Evolutionary conservation across 352 stramenopile species (phyloP), one percentile per base, ranked within the genome.

Genomic region (Aphanomyces invadans): DNA sequence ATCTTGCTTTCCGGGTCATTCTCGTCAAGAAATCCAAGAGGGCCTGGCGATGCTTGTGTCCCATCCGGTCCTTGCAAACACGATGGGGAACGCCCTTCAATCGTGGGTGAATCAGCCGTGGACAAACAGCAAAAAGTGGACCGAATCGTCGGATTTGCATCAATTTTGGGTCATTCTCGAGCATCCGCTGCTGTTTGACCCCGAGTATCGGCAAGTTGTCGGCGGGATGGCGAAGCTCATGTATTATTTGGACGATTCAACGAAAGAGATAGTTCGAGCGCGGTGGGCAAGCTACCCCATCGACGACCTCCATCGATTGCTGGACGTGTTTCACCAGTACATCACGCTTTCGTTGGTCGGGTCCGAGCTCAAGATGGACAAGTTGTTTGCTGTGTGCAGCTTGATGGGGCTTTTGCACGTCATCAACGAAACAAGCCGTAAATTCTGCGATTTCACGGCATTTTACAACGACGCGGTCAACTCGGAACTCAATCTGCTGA

Each of bases 381-480:
- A 88, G 15, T 80, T 90, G 32, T 92, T 88, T 70, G 81, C 83
- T 2, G 75, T 76, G 9, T 92, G 81, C 32, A 73, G 77, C 7
- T 75, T 92, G 4, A 49, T 92, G 19, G 77, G 83, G 32, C 73
- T 89, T 39, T 73, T 92, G n/a, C 75, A 89, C 32, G 67, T 71
- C 48, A 80, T 92, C 52, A 92, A 92, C 49, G 42, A 68, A 26
- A 57, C 73, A 21, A 48, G 62, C 1, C 73, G 74, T 15, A 69
- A 69, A 11, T 90, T 90, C 71, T 79, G 79, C 4, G 74, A 70
- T 1, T 90, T 87, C 62, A 73, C 86, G 10, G 81, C 87, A 49
- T 90, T 92, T 62, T 92, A 92, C 63, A 92, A 92, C 60, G 83
- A 92, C 36, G 83, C 83, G 0, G 80, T 90, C 11, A 92, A 92